Base-by-base conservation (phyloP, 1,284 basidiomycete genomes). In the Irpex lacteus region DNA sequence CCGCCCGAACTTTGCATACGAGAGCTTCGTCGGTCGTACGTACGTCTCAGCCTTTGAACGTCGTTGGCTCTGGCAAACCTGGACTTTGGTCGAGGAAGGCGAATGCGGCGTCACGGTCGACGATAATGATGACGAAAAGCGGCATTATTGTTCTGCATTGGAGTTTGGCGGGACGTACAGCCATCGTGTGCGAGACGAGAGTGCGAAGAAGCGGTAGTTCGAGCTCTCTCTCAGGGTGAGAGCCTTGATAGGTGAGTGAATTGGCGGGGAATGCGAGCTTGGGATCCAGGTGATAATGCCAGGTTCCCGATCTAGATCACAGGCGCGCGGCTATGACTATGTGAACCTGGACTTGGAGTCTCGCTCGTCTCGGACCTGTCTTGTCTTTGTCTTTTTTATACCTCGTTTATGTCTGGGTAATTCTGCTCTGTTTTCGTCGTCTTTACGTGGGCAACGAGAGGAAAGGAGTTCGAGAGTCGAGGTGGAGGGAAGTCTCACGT, bases 91-190 rank as follows among this genome's bases (percentile, higher is more conserved):
- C 3, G 71, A 73, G 60, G 62, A 65, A 32, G 66, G 67, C 38
- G 59, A 59, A 9, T 61, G 68, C 19, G 69, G 70, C 15, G 44
- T 60, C 32, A 60, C 58, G 1, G 55, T 21, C 34, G 67, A 69
- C 4, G 70, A 34, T 34, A 34, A 34, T 34, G 66, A 1, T 49
- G 36, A 34, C 60, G 65, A 3, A 70, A 34, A 5, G 32, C 32
- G 32, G 32, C 32, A 1, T 34, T 34, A 34, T 34, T 34, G 70
- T 56, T 63, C 69, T 36, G 70, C 70, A 9, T 61, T 73, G 38
- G 72, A 73, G 61, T 73, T 72, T 59, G 72, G 72, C 0, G 72
- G 72, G n/a, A 53, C 65, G 19, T 72, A 66, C 61, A 69, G 56
- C 26, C 68, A 68, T 32, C 52, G 50, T 26, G 65, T 66, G 4